Conservation (phyloP, 129 eudicot genomes). For the Gnaphalium uliginosum region DNA sequence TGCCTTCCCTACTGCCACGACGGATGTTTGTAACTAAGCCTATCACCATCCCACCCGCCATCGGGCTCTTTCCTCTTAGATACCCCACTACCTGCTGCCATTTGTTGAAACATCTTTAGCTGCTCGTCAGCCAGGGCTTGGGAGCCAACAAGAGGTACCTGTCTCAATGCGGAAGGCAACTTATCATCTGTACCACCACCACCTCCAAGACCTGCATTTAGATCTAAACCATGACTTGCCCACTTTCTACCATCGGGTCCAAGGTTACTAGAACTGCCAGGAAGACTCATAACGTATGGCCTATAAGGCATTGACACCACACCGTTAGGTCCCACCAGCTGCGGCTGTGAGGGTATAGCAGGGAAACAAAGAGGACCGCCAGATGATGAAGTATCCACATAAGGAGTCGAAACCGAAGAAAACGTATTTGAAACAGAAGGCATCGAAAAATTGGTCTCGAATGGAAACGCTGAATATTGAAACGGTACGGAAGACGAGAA, state of each 20-base stretch:
- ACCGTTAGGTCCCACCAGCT: slow-evolving; percentile 47
- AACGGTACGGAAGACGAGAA: slow-evolving; percentile 49
- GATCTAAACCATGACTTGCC: slow-evolving; percentile 74
- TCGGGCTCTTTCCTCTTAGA: slow-evolving; percentile 80
- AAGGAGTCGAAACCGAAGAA: slow-evolving; percentile 22
- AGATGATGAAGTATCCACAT: slow-evolving; percentile 56
- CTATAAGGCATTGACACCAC: slow-evolving; percentile 53
- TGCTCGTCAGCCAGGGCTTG: slow-evolving; percentile 65
- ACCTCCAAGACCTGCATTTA: slow-evolving; percentile 74
- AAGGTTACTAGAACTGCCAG: slow-evolving; percentile 45
- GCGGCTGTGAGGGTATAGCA: slow-evolving; percentile 45
- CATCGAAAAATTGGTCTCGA: slow-evolving; percentile 59
- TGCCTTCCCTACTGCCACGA: slow-evolving; percentile 53
- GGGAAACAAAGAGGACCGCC: slow-evolving; percentile 66
- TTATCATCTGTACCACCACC: slow-evolving; percentile 48
- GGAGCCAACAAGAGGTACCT: slow-evolving; percentile 49
- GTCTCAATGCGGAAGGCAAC: slow-evolving; percentile 45
- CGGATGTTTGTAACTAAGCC: slow-evolving; percentile 57
- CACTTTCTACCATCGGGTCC: slow-evolving; percentile 57
- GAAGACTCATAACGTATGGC: slow-evolving; percentile 56
- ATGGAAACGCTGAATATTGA: slow-evolving; percentile 67
- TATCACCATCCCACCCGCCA: slow-evolving; percentile 67
- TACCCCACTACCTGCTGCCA: slow-evolving; percentile 46
- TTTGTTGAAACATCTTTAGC: slow-evolving; percentile 47
- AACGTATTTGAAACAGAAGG: slow-evolving; percentile 52